Percentiles rank a stretch among this genome's conserved stretches.
These are phyloP conservation scores for Viola odorata DNA, from an alignment of 345 rosid species.

Conservation along the genomic window DNA sequence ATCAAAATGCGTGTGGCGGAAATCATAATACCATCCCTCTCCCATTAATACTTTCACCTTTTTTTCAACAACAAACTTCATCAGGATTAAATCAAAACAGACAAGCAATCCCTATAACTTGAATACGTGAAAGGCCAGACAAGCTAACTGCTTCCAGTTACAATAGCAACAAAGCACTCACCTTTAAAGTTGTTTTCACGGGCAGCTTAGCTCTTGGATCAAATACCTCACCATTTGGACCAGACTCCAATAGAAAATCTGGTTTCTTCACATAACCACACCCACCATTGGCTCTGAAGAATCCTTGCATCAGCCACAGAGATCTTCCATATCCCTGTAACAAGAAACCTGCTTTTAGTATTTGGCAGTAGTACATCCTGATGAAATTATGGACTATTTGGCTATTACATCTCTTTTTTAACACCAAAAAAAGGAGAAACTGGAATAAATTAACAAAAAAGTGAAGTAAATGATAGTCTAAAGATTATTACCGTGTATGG, in stretches of 20 bases:
- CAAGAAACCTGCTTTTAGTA: constrained; percentile 5
- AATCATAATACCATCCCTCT: constrained; percentile 81
- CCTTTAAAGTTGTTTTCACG: constrained; percentile 63
- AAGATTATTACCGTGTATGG: too few relatives aligned
- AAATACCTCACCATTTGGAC: constrained; percentile 39
- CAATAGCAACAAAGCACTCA: constrained; percentile 14
- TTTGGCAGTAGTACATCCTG: not conserved
- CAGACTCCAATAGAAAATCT: constrained; percentile 45
- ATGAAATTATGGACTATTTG: not conserved
- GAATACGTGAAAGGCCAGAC: not conserved
- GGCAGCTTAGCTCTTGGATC: constrained; percentile 52
- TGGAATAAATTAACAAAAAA: too few relatives aligned
- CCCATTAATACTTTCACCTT: constrained; percentile 87
- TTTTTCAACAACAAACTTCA: constrained; percentile 2
- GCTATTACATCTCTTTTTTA: too few relatives aligned
- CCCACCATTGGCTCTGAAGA: constrained; percentile 89
- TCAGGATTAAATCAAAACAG: not conserved
- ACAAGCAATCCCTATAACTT: not conserved
- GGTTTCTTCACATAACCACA: constrained; percentile 91
- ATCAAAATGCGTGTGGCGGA: constrained; percentile 72
- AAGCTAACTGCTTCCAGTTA: not conserved
- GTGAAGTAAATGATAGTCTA: too few relatives aligned
- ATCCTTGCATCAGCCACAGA: constrained; percentile 89
- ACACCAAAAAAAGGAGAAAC: too few relatives aligned
- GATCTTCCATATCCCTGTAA: constrained; percentile 78